phyloP scores from a whole-genome alignment of 2,329 filamentous ascomycete species.

The Cytospora paraplurivora region DNA sequence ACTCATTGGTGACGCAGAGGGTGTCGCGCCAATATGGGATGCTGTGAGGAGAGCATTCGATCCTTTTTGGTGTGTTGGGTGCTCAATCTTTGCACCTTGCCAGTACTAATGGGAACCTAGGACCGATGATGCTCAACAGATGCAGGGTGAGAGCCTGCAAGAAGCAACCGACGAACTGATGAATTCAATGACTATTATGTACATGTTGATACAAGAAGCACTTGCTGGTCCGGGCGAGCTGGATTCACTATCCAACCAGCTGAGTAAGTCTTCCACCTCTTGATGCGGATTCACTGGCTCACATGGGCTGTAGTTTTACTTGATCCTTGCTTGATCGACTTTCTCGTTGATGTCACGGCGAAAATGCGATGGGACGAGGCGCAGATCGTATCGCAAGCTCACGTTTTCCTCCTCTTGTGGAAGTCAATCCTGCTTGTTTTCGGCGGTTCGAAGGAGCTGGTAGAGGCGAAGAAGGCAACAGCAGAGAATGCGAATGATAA shows the following conservation, averaged over 20 bases:
- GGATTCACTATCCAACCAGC: conserved; percentile 48
- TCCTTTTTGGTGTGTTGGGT: conserved; percentile 50
- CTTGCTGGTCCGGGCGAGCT: conserved; percentile 55
- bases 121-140: conserved; percentile 49
- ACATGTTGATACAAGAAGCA: conserved; percentile 59
- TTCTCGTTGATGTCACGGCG: conserved; percentile 69
- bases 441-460: conserved; percentile 74
- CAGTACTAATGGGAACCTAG: conserved; percentile 35
- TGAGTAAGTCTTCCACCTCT: conserved; percentile 47
- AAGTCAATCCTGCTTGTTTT: conserved; percentile 87
- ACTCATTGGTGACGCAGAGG: conserved; percentile 54
- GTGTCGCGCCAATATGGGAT: conserved; percentile 54
- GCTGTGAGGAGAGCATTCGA: conserved; percentile 54
- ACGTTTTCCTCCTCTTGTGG: conserved; percentile 83
- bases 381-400: conserved; percentile 60
- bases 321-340: conserved; percentile 69
- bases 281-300: conserved; percentile 30
- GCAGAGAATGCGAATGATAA: conserved; percentile 60
- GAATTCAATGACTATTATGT: conserved; percentile 65
- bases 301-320: conserved; percentile 50
- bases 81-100: background rate
- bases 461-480: conserved; percentile 72
- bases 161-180: conserved; percentile 62
- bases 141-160: conserved; percentile 45
- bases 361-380: conserved; percentile 74